A percentile compares a stretch with the other conserved stretches of the same genome.
phyloP scores from a whole-genome alignment of 345 rosid genomes.

The Euphorbia lathyris region DNA sequence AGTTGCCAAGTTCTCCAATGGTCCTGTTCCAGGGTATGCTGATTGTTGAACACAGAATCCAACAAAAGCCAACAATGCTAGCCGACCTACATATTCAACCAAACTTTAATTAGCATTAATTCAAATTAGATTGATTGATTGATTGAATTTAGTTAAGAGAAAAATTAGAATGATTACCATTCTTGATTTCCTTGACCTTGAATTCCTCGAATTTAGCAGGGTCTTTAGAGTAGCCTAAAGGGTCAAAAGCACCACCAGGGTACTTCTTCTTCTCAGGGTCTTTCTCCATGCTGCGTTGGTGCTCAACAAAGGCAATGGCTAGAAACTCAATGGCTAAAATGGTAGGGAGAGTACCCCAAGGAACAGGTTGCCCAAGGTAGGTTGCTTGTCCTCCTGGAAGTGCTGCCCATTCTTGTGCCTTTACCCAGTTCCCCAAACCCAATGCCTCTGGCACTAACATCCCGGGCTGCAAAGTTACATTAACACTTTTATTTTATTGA shows the following conservation, averaged over 20 bases:
- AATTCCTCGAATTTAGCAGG: constrained; percentile 82
- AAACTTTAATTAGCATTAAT: neutral
- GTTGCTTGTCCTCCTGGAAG: constrained; percentile 95
- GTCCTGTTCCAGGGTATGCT: constrained; percentile 97
- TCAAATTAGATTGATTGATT: neutral
- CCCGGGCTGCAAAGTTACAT: constrained; percentile 60
- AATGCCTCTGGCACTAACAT: constrained; percentile 86
- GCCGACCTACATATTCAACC: constrained; percentile 49
- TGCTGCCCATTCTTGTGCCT: constrained; percentile 99
- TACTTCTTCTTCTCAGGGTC: constrained; percentile 93
- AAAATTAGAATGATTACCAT: constrained; percentile 55
- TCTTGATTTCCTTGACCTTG: constrained; percentile 93
- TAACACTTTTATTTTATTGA: no score
- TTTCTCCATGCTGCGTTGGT: constrained; percentile 99
- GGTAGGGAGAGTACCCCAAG: constrained; percentile 95
- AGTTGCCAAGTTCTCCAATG: constrained; percentile 92
- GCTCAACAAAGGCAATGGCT: constrained; percentile 86
- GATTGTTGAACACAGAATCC: constrained; percentile 96
- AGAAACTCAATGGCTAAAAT: constrained; percentile 82
- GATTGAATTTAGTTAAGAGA: no score
- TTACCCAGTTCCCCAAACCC: constrained; percentile 98
- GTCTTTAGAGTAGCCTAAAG: constrained; percentile 94
- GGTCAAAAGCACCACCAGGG: constrained; percentile 97
- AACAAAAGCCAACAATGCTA: constrained; percentile 89
- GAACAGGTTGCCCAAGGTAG: constrained; percentile 89